A percentile compares a stretch with the other conserved stretches of the same genome.
These are phyloP conservation scores for Gnomoniopsis sp. DNA, from an alignment of 2,329 filamentous ascomycete genomes.

Conservation along the genomic window DNA sequence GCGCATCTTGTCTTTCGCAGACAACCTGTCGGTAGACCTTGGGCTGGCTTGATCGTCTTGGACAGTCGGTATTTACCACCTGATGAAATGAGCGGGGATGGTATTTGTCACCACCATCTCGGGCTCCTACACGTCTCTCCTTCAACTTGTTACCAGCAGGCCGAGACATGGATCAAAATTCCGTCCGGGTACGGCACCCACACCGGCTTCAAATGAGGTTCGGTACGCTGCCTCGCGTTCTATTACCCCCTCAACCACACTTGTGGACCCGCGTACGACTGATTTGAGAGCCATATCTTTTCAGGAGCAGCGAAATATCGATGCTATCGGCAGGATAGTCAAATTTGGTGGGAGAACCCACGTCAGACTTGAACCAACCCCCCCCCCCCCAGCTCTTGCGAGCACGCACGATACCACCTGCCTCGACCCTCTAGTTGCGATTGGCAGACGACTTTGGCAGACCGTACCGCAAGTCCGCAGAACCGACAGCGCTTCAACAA, in stretches of 20 bases:
- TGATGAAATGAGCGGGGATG: too few species aligned
- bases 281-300: background rate
- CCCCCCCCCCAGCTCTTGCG: too few species aligned
- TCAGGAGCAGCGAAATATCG: background rate
- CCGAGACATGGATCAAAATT: background rate
- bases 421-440: background rate
- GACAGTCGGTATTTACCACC: background rate
- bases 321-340: background rate
- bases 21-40: background rate
- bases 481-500: slow-evolving; percentile 1
- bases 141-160: background rate
- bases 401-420: background rate
- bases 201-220: background rate
- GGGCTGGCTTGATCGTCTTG: background rate
- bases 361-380: too few species aligned
- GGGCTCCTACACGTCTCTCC: background rate
- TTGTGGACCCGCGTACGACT: too few species aligned
- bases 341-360: background rate
- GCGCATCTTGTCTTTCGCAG: background rate
- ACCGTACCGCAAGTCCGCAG: slow-evolving; percentile 4
- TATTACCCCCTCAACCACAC: background rate
- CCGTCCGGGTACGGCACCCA: background rate
- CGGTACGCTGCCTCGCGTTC: background rate
- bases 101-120: background rate
- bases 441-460: slow-evolving; percentile 1